Conservation (phyloP, 2,329 filamentous ascomycete species). For the Penicillium sp. region DNA sequence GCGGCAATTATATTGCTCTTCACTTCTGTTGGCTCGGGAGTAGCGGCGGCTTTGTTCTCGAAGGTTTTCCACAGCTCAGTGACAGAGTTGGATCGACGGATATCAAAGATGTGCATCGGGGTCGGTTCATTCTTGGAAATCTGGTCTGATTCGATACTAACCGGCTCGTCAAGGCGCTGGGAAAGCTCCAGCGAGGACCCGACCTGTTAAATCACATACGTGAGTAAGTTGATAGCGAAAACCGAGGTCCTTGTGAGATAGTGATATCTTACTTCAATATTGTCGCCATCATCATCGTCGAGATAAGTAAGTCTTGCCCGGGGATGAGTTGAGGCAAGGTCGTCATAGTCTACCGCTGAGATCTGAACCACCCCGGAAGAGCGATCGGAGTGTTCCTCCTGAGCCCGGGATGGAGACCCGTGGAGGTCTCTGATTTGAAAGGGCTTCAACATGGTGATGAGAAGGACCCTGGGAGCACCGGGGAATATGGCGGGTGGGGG, state of each 20-base stretch:
- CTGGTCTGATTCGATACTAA: slow-evolving; percentile 19
- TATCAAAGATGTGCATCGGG: slow-evolving; percentile 53
- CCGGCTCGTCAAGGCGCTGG: slow-evolving; percentile 51
- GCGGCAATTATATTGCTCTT: neutral
- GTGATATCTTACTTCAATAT: slow-evolving; percentile 47
- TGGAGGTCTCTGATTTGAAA: slow-evolving; percentile 47
- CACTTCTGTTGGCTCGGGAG: neutral
- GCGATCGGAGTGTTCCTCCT: slow-evolving; percentile 3
- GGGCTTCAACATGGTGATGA: slow-evolving; percentile 42
- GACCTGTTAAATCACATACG: slow-evolving; percentile 36
- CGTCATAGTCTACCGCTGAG: slow-evolving; percentile 48
- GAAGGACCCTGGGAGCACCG: slow-evolving; percentile 7
- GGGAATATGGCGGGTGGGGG: slow-evolving; percentile 10
- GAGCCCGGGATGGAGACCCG: slow-evolving; percentile 18
- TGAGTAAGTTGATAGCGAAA: slow-evolving; percentile 15
- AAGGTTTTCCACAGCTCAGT: slow-evolving; percentile 44
- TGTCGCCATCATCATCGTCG: slow-evolving; percentile 54
- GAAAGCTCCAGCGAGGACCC: slow-evolving; percentile 52
- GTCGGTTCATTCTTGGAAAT: slow-evolving; percentile 16
- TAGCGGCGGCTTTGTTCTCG: slow-evolving; percentile 20
- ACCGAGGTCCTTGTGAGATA: neutral
- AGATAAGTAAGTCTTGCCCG: slow-evolving; percentile 48
- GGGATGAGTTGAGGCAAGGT: slow-evolving; percentile 45
- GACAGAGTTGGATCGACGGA: slow-evolving; percentile 45
- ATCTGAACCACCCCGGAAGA: slow-evolving; percentile 44